These are phyloP conservation scores for Pelargonium cotyledonis DNA, from an alignment of 441 rosid genomes.

Conservation along the genomic window DNA sequence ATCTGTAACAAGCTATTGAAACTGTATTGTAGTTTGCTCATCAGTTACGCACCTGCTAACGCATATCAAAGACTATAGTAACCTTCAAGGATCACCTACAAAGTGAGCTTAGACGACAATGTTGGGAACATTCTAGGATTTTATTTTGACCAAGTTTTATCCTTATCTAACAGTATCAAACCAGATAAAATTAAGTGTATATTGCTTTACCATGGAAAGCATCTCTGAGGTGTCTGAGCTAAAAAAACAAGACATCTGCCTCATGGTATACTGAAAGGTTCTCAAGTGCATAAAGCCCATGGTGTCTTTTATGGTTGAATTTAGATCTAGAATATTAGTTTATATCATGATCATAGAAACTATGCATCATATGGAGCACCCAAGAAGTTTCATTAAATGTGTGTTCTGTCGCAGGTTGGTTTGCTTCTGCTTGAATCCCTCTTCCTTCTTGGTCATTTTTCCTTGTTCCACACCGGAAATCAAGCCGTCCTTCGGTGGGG, in stretches of 20 bases:
- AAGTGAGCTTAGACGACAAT: neutral
- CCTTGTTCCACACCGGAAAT: constrained; percentile 64
- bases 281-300: neutral
- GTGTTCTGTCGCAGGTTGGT: constrained; percentile 42
- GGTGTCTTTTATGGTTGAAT: neutral
- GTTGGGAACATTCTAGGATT: constrained; percentile 2
- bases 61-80: neutral
- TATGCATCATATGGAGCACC: neutral
- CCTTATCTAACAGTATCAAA: neutral
- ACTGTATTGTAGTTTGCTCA: neutral
- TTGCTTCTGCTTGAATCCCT: constrained; percentile 64
- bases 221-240: neutral
- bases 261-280: neutral
- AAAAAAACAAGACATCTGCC: neutral
- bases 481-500: constrained; percentile 87
- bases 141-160: neutral
- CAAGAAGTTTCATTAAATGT: neutral
- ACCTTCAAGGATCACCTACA: neutral
- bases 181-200: too few species aligned
- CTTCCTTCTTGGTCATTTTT: constrained; percentile 61
- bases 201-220: neutral
- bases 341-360: neutral
- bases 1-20: neutral
- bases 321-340: neutral
- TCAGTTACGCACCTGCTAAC: neutral